phyloP scores from a whole-genome alignment of 768 basidiomycete genomes.

The Tylopilus rubrobrunneus region DNA sequence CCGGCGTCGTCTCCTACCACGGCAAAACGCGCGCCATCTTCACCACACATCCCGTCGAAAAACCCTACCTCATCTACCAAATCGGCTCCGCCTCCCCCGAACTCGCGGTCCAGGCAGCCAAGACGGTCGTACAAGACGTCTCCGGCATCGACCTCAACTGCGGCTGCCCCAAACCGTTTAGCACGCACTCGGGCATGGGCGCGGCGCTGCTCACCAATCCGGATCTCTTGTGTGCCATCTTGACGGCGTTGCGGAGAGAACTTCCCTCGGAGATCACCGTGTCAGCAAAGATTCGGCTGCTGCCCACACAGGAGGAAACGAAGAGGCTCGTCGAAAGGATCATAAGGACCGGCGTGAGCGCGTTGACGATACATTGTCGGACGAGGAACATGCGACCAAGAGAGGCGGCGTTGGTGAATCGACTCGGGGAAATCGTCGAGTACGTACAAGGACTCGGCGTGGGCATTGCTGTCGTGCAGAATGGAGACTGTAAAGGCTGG shows the following conservation, averaged over 20 bases:
- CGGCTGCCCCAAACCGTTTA: constrained; percentile 96
- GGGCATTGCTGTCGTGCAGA: constrained; percentile 86
- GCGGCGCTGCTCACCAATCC: constrained; percentile 92
- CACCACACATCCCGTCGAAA: constrained; percentile 91
- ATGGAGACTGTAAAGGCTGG: constrained; percentile 85
- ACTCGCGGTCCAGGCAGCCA: constrained; percentile 89
- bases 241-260: constrained; percentile 68
- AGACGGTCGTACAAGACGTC: constrained; percentile 80
- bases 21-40: constrained; percentile 86
- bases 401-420: constrained; percentile 73
- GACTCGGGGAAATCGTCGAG: constrained; percentile 81
- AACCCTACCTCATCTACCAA: constrained; percentile 92
- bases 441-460: constrained; percentile 72
- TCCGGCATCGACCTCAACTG: constrained; percentile 97
- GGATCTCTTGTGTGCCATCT: constrained; percentile 84
- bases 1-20: constrained; percentile 84
- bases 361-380: constrained; percentile 92
- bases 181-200: constrained; percentile 93
- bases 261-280: constrained; percentile 79
- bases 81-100: constrained; percentile 88
- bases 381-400: constrained; percentile 86
- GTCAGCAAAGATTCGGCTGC: constrained; percentile 89
- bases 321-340: constrained; percentile 86
- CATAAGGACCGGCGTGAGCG: constrained; percentile 80
- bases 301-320: constrained; percentile 85